phyloP scores from a whole-genome alignment of 73 alveolate species.

The Paramecium bursaria region DNA sequence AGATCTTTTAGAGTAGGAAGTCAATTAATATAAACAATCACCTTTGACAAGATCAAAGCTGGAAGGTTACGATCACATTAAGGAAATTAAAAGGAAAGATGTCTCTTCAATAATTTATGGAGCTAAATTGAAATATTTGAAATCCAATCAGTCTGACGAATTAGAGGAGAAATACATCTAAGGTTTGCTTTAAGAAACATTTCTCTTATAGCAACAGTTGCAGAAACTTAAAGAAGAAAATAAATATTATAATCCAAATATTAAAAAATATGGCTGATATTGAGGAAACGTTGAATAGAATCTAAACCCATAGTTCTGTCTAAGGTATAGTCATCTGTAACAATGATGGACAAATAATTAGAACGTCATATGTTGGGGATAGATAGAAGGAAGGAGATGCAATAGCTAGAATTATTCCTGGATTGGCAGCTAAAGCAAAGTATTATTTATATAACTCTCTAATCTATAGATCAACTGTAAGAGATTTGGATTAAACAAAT shows the following conservation, averaged over 20 bases:
- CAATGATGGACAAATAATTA: conserved; percentile 70
- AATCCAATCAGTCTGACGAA: not conserved
- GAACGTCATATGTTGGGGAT: conserved; percentile 54
- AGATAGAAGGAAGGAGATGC: conserved; percentile 60
- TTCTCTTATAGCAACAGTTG: conserved; percentile 8
- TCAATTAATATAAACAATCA: not conserved
- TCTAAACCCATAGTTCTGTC: conserved; percentile 76
- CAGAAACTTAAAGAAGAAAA: conserved; percentile 31
- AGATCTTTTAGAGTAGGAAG: not conserved
- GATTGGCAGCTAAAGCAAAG: conserved; percentile 69
- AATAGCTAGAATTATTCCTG: conserved; percentile 70
- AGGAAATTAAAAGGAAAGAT: not conserved
- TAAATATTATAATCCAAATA: conserved; percentile 39
- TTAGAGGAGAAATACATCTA: not conserved
- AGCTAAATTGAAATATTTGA: not conserved
- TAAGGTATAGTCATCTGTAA: conserved; percentile 75
- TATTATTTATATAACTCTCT: not conserved
- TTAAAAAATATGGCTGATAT: conserved; percentile 70
- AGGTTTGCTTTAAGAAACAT: conserved; percentile 1
- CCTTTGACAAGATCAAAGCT: not conserved
- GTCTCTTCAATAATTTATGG: not conserved
- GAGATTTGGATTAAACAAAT: conserved; percentile 71
- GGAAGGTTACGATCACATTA: not conserved
- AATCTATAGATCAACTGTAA: conserved; percentile 66
- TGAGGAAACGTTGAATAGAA: conserved; percentile 77